A percentile compares a stretch with the other conserved stretches of the same genome.
These are phyloP conservation scores for Pseudozyma tsukubaensis DNA, from an alignment of 1,284 basidiomycete genomes.

Conservation along the genomic window DNA sequence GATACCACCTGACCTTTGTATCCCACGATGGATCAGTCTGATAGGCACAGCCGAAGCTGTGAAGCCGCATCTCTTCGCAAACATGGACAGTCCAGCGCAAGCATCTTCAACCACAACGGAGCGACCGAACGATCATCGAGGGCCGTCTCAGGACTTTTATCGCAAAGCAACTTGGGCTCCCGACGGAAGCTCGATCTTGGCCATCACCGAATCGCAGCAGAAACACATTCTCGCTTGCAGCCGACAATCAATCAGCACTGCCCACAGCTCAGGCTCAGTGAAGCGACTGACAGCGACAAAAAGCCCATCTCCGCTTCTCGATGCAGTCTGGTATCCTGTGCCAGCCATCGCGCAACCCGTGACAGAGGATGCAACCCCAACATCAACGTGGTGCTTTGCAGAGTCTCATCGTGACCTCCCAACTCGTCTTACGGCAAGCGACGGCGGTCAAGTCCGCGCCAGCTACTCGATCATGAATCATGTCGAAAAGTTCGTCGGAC, in stretches of 20 bases:
- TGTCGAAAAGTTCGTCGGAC: conserved; percentile 55
- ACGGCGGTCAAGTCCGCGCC: conserved; percentile 29
- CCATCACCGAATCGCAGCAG: conserved; percentile 49
- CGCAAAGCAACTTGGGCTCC: conserved; percentile 48
- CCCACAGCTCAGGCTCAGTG: not conserved
- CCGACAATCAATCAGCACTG: not conserved
- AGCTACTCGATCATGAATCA: conserved; percentile 62
- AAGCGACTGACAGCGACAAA: not conserved
- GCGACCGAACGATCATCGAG: too few relatives aligned
- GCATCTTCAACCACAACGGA: too few relatives aligned
- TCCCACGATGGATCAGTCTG: conserved; percentile 9
- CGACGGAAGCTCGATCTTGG: conserved; percentile 50
- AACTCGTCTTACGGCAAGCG: conserved; percentile 45
- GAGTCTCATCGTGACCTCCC: conserved; percentile 51
- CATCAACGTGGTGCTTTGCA: conserved; percentile 54
- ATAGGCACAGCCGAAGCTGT: conserved; percentile 1
- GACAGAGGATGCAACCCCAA: not conserved
- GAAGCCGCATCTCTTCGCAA: conserved; percentile 2
- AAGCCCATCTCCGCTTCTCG: conserved; percentile 51
- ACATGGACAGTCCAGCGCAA: conserved; percentile 5
- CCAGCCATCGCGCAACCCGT: conserved; percentile 19
- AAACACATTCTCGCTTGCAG: conserved; percentile 33
- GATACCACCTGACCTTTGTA: conserved; percentile 29
- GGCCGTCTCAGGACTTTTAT: conserved; percentile 20
- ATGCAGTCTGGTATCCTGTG: conserved; percentile 55